These are phyloP conservation scores for Fusarium solani-melongenae DNA, from an alignment of 2,329 filamentous ascomycete genomes.

Conservation along the genomic window DNA sequence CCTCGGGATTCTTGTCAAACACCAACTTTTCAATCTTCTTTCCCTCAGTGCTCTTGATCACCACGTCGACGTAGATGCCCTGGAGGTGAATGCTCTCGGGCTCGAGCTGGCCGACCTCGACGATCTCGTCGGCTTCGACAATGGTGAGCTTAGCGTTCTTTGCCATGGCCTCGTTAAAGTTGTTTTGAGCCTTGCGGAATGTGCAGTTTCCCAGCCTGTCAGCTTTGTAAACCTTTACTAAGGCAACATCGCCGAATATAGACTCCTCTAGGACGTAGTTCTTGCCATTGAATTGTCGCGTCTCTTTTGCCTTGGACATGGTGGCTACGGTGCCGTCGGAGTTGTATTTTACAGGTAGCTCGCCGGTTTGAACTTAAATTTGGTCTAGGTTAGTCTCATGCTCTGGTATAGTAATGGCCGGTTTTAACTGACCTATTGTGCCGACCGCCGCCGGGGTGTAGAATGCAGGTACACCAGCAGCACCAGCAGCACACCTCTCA, in stretches of 20 bases:
- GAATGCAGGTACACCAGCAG: conserved; percentile 89
- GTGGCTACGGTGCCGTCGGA: conserved; percentile 75
- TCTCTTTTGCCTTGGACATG: conserved; percentile 81
- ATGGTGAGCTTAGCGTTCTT: conserved; percentile 89
- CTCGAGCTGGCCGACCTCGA: conserved; percentile 84
- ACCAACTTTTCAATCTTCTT: conserved; percentile 89
- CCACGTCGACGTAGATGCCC: conserved; percentile 88
- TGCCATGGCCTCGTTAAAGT: conserved; percentile 94
- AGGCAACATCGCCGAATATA: conserved; percentile 88
- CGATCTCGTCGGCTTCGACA: conserved; percentile 90
- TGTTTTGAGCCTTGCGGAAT: conserved; percentile 85
- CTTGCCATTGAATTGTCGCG: conserved; percentile 89
- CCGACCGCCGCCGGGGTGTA: conserved; percentile 88
- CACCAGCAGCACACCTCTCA: conserved; percentile 85
- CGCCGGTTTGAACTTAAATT: conserved; percentile 78
- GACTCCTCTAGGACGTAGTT: conserved; percentile 87
- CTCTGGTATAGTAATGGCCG: background rate
- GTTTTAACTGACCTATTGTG: conserved; percentile 63
- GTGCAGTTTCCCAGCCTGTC: conserved; percentile 89
- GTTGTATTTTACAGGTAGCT: conserved; percentile 82
- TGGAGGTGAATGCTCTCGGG: conserved; percentile 85
- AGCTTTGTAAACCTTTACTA: conserved; percentile 91
- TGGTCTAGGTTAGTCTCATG: rapidly evolving
- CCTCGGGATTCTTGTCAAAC: conserved; percentile 72
- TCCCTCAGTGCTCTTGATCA: conserved; percentile 79